phyloP scores from a whole-genome alignment of 2,329 filamentous ascomycete species.

The Trichoderma pleuroti region DNA sequence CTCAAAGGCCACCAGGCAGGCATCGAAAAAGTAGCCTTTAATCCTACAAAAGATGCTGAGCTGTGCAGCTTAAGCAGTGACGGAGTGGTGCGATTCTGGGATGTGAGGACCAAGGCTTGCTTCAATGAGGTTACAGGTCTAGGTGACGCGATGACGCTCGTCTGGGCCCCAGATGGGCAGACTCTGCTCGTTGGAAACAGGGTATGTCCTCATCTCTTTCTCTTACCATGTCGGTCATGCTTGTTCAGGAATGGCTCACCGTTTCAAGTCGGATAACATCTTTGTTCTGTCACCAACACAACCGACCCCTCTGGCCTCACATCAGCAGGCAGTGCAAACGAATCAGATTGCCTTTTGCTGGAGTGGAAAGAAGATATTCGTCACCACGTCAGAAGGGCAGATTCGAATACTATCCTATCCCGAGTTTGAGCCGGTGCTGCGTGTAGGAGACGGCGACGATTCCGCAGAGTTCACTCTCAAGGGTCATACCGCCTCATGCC shows the following conservation, averaged over 20 bases:
- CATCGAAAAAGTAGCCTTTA: slow-evolving; percentile 75
- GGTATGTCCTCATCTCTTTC: slow-evolving; percentile 40
- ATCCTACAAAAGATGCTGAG: slow-evolving; percentile 72
- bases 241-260: background rate
- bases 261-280: slow-evolving; percentile 56
- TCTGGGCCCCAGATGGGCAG: slow-evolving; percentile 69
- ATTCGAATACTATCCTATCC: slow-evolving; percentile 69
- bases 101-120: slow-evolving; percentile 68
- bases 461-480: slow-evolving; percentile 58
- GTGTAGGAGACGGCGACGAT: slow-evolving; percentile 44
- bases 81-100: slow-evolving; percentile 75
- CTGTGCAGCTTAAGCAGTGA: slow-evolving; percentile 72
- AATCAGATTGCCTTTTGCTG: slow-evolving; percentile 74
- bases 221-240: background rate
- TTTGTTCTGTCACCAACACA: slow-evolving; percentile 60
- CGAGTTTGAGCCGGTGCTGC: slow-evolving; percentile 53
- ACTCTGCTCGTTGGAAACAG: slow-evolving; percentile 70
- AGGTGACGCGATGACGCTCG: slow-evolving; percentile 66
- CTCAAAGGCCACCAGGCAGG: slow-evolving; percentile 62
- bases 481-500: slow-evolving; percentile 70
- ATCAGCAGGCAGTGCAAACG: slow-evolving; percentile 61
- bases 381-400: slow-evolving; percentile 67
- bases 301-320: slow-evolving; percentile 51
- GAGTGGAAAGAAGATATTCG: slow-evolving; percentile 66
- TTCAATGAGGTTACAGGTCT: slow-evolving; percentile 65